phyloP scores from a whole-genome alignment of 257 asterid species.

The Solanum stenotomum region DNA sequence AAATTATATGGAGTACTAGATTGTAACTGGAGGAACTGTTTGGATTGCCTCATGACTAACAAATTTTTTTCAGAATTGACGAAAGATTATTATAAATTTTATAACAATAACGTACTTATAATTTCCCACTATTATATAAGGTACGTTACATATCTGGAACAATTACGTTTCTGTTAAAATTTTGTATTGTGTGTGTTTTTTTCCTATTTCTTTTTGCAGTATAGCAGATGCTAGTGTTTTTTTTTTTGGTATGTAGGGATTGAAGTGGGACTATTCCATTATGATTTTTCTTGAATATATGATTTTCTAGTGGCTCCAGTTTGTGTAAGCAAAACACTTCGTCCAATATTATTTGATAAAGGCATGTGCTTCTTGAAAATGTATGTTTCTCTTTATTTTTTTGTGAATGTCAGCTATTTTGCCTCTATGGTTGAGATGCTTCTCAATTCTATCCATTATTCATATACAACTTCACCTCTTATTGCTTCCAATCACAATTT shows the following conservation, averaged over 20 bases:
- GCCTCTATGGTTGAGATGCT: background rate
- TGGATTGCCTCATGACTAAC: background rate
- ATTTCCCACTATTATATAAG: background rate
- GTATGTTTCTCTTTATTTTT: conserved; percentile 6
- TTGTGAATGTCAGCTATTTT: conserved; percentile 18
- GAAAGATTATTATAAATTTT: background rate
- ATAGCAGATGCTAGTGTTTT: background rate
- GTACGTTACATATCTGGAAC: background rate
- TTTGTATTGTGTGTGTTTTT: background rate
- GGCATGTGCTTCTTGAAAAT: conserved; percentile 12
- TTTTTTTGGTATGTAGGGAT: background rate
- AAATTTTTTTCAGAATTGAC: background rate
- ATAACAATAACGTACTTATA: background rate
- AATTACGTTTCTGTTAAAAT: background rate
- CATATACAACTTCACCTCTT: background rate
- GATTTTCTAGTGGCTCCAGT: background rate
- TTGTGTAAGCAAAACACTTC: background rate
- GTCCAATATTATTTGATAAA: background rate
- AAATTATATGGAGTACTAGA: too few relatives aligned
- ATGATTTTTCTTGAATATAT: background rate
- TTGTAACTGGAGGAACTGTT: background rate
- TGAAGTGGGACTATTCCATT: background rate
- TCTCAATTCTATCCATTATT: background rate
- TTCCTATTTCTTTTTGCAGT: background rate
- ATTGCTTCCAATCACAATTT: background rate